Conservation (phyloP, 352 stramenopile genomes). For the Hyaloperonospora brassicae region DNA sequence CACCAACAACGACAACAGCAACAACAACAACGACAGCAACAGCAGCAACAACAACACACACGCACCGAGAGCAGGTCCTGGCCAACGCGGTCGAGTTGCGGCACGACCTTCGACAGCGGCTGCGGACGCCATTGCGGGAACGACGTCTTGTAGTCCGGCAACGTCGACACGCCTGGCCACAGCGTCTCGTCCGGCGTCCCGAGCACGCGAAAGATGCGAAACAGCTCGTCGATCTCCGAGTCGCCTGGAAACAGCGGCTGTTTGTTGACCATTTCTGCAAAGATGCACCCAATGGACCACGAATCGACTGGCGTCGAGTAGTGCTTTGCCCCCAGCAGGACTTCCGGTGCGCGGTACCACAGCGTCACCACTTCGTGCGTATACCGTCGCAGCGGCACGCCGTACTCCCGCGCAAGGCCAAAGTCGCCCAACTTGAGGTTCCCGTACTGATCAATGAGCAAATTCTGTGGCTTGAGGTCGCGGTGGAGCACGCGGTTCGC, state of each 20-base stretch:
- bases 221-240: slow-evolving; percentile 98
- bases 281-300: slow-evolving; percentile 91
- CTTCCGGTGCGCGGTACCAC: slow-evolving; percentile 93
- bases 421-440: slow-evolving; percentile 91
- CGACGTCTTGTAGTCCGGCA: slow-evolving; percentile 96
- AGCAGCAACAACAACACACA: too few species aligned
- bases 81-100: slow-evolving; percentile 68
- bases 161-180: slow-evolving; percentile 94
- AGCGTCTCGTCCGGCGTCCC: slow-evolving; percentile 94
- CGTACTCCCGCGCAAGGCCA: slow-evolving; percentile 85
- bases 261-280: slow-evolving; percentile 91
- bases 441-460: slow-evolving; percentile 83
- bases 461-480: slow-evolving; percentile 97
- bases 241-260: slow-evolving; percentile 88
- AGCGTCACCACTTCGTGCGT: slow-evolving; percentile 93
- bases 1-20: neutral
- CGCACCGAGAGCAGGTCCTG: slow-evolving; percentile 74
- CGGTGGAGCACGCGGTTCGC: slow-evolving; percentile 93
- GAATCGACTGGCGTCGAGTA: slow-evolving; percentile 92
- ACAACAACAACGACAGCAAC: neutral
- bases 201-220: slow-evolving; percentile 96
- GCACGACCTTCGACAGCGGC: slow-evolving; percentile 82
- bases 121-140: slow-evolving; percentile 97
- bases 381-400: slow-evolving; percentile 83
- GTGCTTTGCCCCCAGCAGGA: slow-evolving; percentile 89